Base-by-base conservation (phyloP, 768 basidiomycete genomes). In the Mycena indigotica region DNA sequence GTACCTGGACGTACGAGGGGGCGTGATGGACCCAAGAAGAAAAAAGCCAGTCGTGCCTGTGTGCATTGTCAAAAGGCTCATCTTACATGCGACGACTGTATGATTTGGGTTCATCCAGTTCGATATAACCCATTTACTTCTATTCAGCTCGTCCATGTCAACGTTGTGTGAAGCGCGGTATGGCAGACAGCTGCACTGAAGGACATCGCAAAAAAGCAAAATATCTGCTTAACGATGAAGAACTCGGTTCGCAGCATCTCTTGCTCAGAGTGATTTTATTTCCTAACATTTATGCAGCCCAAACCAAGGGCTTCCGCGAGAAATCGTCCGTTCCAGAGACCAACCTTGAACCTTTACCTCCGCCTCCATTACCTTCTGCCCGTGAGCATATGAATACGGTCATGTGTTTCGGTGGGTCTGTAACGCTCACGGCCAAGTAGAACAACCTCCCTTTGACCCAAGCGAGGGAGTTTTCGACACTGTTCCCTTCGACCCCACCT, bases 141-240 rank as follows among this genome's bases (percentile, higher is more conserved):
- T 60, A 56, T 53, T 50, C 66, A 98, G 96, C 93, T 48, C 90
- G 97, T 53, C 97, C 97, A 25, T 99, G 97, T 75, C 91, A 93
- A 63, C 86, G 97, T 39, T 99, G 97, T 69, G 80, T 94, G 51
- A 98, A 96, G 76, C 93, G 95, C 56, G 94, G 94, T 24, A 89
- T 95, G 65, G 89, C 87, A 1, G 83, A 84, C 52, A 87, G 85
- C 53, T 99, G 97, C 67, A 87, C 90, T 17, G 97, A 99, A 69
- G 97, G 97, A 1, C 89, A 91, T 62, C 85, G 97, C 66, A 99
- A 99, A 75, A 98, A 98, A 75, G 96, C 97, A 10, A 98, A 98
- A 69, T 99, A 98, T 72, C 84, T 99, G 16, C 78, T 96, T 55
- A 93, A 96, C 71, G 93, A 95, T 39, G 91, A 92, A 45, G 95